phyloP scores from a whole-genome alignment of 331 rosid species.

The Phaseolus coccineus region DNA sequence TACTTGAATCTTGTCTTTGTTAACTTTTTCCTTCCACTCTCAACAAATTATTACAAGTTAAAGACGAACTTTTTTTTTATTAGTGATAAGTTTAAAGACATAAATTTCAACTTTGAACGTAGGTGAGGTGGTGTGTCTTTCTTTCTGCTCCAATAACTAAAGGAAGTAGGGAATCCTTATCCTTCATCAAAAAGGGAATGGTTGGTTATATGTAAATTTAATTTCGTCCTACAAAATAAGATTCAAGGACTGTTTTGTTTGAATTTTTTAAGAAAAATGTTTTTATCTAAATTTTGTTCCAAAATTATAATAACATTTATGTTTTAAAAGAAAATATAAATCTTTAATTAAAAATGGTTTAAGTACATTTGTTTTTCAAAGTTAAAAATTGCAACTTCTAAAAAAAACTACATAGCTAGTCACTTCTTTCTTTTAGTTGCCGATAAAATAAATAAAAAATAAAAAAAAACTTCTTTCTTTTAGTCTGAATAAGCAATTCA shows the following conservation, averaged over 20 bases:
- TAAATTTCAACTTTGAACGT: constrained; percentile 4
- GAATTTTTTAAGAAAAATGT: not conserved
- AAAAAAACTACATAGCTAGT: no score
- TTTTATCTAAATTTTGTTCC: not conserved
- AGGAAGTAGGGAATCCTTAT: not conserved
- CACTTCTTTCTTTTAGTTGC: no score
- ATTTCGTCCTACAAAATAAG: no score
- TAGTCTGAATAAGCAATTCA: no score
- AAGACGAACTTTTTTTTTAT: constrained; percentile 23
- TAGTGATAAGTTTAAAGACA: constrained; percentile 24
- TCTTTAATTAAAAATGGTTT: not conserved
- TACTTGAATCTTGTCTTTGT: constrained; percentile 16
- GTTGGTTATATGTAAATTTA: not conserved
- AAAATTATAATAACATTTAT: not conserved
- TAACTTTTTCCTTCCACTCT: constrained; percentile 3
- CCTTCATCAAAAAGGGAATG: not conserved
- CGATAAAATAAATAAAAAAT: no score
- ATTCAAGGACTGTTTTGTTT: not conserved
- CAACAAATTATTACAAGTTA: constrained; percentile 18
- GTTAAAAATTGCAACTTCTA: no score
- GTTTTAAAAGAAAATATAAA: not conserved
- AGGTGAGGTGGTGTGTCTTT: not conserved
- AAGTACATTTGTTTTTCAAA: not conserved
- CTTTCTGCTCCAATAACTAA: not conserved
- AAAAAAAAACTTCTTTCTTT: no score